Conservation (phyloP, 345 rosid genomes). For the Carallia pectinifolia region DNA sequence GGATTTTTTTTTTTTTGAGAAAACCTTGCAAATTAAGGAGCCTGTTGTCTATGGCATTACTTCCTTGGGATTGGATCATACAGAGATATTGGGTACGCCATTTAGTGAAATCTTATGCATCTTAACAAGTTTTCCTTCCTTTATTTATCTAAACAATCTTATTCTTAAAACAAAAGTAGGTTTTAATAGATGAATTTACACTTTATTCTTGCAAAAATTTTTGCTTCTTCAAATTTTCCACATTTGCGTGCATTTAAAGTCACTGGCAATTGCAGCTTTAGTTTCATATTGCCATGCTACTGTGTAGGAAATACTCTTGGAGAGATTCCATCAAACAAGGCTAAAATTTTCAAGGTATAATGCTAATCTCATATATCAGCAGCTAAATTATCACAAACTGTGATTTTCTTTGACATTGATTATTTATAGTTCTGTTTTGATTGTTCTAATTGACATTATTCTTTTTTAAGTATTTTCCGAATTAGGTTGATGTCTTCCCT, state of each 20-base stretch:
- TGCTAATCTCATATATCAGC: constrained; percentile 9
- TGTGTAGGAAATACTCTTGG: constrained; percentile 66
- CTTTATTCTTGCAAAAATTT: background rate
- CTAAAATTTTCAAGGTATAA: constrained; percentile 88
- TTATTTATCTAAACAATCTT: constrained; percentile 2
- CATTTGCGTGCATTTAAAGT: background rate
- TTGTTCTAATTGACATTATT: constrained; percentile 34
- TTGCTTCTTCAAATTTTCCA: background rate
- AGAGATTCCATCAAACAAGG: constrained; percentile 78
- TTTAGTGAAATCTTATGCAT: constrained; percentile 8
- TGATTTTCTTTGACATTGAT: constrained; percentile 13
- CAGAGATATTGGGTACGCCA: constrained; percentile 57
- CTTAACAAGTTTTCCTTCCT: constrained; percentile 4
- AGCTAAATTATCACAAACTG: constrained; percentile 16
- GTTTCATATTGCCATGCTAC: constrained; percentile 15
- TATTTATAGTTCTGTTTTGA: constrained; percentile 25
- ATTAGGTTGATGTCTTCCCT: constrained; percentile 50
- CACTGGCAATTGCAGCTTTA: constrained; percentile 7
- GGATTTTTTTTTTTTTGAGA: constrained; percentile 6
- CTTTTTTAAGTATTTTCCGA: constrained; percentile 44
- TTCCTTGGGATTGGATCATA: constrained; percentile 90
- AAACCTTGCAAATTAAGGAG: constrained; percentile 58
- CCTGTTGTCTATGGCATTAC: constrained; percentile 86
- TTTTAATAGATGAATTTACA: constrained; percentile 2
- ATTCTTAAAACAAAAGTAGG: background rate